Conservation (phyloP, 2,329 filamentous ascomycete species). For the Parascedosporium putredinis region DNA sequence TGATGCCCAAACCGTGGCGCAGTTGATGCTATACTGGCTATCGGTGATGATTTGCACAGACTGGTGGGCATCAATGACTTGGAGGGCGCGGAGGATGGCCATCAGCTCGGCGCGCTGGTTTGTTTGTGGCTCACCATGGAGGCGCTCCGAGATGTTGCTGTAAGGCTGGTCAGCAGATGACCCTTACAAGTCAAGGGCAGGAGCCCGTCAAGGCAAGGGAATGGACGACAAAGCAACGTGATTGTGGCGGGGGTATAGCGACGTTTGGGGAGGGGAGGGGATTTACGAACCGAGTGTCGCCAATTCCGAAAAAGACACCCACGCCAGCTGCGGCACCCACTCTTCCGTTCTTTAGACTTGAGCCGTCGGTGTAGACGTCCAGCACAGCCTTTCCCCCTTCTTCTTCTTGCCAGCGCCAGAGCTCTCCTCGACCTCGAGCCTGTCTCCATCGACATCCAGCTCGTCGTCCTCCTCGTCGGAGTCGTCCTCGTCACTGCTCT, state of each 20-base stretch:
- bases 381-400: conserved; percentile 25
- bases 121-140: conserved; percentile 67
- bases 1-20: conserved; percentile 71
- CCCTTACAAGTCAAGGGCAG: too few species aligned
- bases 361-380: conserved; percentile 53
- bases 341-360: conserved; percentile 47
- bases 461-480: conserved; percentile 15
- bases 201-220: too few species aligned
- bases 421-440: conserved; percentile 10
- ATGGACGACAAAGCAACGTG: too few species aligned
- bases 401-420: conserved; percentile 25
- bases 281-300: conserved; percentile 43
- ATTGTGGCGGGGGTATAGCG: too few species aligned
- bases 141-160: conserved; percentile 62
- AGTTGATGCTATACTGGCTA: conserved; percentile 83
- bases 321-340: conserved; percentile 46
- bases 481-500: conserved; percentile 19
- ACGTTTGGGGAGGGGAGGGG: too few species aligned
- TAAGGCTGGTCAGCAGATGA: not conserved
- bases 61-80: conserved; percentile 58
- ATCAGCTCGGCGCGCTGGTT: conserved; percentile 95
- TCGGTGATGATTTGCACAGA: conserved; percentile 76
- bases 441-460: conserved; percentile 16
- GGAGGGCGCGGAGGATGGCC: conserved; percentile 73
- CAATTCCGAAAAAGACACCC: conserved; percentile 51